phyloP scores from a whole-genome alignment of 148 eudicot genomes.

The Limonium bicolor region DNA sequence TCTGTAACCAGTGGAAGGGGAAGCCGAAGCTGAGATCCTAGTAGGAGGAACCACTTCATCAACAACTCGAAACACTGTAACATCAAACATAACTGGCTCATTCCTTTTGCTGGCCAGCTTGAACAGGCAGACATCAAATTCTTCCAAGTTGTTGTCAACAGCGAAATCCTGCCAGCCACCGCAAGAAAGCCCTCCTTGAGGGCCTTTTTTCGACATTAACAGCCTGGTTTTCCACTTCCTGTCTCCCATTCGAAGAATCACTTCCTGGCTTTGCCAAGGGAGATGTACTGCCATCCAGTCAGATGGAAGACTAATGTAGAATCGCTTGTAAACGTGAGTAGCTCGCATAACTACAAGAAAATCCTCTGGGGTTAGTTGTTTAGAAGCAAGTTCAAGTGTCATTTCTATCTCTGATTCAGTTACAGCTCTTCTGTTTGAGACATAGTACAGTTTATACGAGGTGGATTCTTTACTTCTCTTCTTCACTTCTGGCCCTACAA shows the following conservation, averaged over 20 bases:
- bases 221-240: slow-evolving; percentile 15
- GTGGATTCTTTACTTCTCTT: neutral
- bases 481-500: neutral
- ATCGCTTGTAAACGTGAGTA: slow-evolving; percentile 19
- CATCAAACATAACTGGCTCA: slow-evolving; percentile 11
- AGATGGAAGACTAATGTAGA: slow-evolving; percentile 21
- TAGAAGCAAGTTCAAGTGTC: slow-evolving; percentile 14
- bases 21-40: no score
- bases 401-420: slow-evolving; percentile 15
- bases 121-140: slow-evolving; percentile 34
- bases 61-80: slow-evolving; percentile 31
- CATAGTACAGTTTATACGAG: slow-evolving; percentile 1
- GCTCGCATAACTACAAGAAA: slow-evolving; percentile 19
- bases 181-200: slow-evolving; percentile 5
- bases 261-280: slow-evolving; percentile 3
- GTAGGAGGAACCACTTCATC: slow-evolving; percentile 11
- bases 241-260: slow-evolving; percentile 18
- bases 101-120: slow-evolving; percentile 9
- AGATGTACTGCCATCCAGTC: slow-evolving; percentile 14
- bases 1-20: no score
- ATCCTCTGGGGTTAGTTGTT: slow-evolving; percentile 7
- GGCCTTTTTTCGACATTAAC: neutral
- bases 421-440: slow-evolving; percentile 21
- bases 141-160: slow-evolving; percentile 23
- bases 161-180: slow-evolving; percentile 27